Evolutionary conservation across 768 basidiomycete genomes (phyloP).

Genomic region (Suillus variegatus): DNA sequence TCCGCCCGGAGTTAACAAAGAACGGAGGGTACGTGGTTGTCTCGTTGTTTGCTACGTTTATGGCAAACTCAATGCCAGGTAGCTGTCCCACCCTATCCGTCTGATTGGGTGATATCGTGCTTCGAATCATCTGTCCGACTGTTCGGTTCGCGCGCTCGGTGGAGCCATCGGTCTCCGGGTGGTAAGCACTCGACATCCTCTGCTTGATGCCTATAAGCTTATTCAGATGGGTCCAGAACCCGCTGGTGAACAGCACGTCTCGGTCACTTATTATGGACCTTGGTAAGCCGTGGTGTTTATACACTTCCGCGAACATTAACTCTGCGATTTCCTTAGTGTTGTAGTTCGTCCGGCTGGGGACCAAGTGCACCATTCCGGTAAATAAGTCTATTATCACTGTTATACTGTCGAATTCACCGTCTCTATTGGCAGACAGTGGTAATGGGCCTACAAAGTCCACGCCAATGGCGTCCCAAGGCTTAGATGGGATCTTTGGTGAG

Average conservation of each 20-base stretch:
- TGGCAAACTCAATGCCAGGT: constrained; percentile 37
- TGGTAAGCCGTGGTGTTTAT: constrained; percentile 35
- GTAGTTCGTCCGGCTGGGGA: constrained; percentile 24
- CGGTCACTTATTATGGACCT: constrained; percentile 41
- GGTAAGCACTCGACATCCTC: constrained; percentile 34
- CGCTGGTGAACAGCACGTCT: constrained; percentile 41
- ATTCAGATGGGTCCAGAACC: constrained; percentile 41
- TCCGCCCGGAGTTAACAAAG: constrained; percentile 32
- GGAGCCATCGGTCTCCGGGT: constrained; percentile 44
- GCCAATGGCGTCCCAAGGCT: constrained; percentile 29
- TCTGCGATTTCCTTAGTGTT: constrained; percentile 35
- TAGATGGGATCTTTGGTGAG: constrained; percentile 22
- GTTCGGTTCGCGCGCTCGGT: constrained; percentile 36
- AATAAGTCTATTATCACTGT: constrained; percentile 26
- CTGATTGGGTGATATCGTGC: constrained; percentile 24
- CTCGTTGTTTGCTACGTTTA: constrained; percentile 34
- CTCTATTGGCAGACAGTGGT: no score
- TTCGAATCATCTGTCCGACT: constrained; percentile 31
- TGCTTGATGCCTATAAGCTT: constrained; percentile 29
- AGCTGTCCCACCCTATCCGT: constrained; percentile 30
- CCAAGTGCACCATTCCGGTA: constrained; percentile 22
- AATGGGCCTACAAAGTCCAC: constrained; percentile 33
- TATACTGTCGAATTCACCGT: constrained; percentile 25
- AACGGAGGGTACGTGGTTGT: constrained; percentile 37
- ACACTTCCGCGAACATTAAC: neutral